These are phyloP conservation scores for Artemisia annua DNA, from an alignment of 129 eudicot genomes.

Conservation along the genomic window DNA sequence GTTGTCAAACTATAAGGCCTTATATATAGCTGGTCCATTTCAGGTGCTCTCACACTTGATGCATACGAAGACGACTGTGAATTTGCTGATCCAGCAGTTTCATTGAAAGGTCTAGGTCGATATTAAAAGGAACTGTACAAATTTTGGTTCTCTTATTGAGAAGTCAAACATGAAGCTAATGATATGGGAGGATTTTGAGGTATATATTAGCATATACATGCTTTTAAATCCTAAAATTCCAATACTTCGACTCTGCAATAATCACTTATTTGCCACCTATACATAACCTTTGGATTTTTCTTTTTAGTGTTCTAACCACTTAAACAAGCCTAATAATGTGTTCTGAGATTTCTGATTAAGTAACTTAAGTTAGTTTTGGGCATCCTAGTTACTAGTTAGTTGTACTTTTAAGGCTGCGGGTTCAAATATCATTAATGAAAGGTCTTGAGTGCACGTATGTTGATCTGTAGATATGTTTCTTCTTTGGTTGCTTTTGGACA, in stretches of 20 bases:
- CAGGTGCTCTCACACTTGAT: too few relatives aligned
- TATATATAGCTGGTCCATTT: too few relatives aligned
- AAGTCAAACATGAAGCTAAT: too few relatives aligned
- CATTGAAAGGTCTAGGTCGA: too few relatives aligned
- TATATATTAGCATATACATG: conserved; percentile 6
- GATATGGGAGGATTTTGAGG: conserved; percentile 36
- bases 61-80: too few relatives aligned
- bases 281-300: background rate
- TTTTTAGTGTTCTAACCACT: background rate
- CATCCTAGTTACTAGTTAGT: background rate
- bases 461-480: background rate
- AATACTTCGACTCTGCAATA: background rate
- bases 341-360: too few relatives aligned
- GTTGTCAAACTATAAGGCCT: too few relatives aligned
- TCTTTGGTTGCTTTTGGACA: conserved; percentile 1
- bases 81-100: too few relatives aligned
- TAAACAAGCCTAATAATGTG: too few relatives aligned
- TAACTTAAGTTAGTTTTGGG: too few relatives aligned
- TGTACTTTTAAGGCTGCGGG: background rate
- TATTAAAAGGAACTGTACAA: too few relatives aligned
- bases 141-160: too few relatives aligned
- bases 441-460: background rate
- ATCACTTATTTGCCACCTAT: background rate
- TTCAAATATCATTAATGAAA: background rate
- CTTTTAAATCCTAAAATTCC: background rate